Conservation (phyloP, 2,329 filamentous ascomycete genomes). For the Fusarium equiseti region DNA sequence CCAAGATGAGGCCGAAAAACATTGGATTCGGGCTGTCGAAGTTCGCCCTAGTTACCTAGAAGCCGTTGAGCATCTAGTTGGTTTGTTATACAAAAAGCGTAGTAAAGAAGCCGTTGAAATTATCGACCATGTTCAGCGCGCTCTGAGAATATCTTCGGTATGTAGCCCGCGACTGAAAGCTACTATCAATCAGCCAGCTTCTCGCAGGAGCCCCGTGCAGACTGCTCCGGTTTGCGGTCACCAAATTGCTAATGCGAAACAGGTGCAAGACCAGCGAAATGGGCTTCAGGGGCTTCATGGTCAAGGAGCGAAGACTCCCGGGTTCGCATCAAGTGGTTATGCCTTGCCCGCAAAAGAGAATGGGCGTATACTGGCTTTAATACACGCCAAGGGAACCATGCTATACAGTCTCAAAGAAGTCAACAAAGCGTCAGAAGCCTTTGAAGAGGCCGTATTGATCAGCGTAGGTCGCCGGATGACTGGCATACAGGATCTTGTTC, state of each 20-base stretch:
- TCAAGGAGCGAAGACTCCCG: slow-evolving; percentile 39
- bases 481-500: slow-evolving; percentile 83
- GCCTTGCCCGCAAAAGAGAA: slow-evolving; percentile 88
- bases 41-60: slow-evolving; percentile 90
- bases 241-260: slow-evolving; percentile 41
- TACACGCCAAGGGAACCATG: slow-evolving; percentile 99
- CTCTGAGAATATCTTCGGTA: slow-evolving; percentile 64
- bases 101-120: slow-evolving; percentile 87
- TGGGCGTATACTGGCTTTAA: slow-evolving; percentile 89
- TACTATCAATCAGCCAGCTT: slow-evolving; percentile 4
- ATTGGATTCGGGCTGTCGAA: slow-evolving; percentile 88
- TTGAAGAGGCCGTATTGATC: slow-evolving; percentile 94
- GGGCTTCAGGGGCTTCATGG: slow-evolving; percentile 22
- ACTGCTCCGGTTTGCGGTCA: slow-evolving; percentile 14
- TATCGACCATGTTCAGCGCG: slow-evolving; percentile 85
- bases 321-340: slow-evolving; percentile 71
- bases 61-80: slow-evolving; percentile 93
- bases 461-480: slow-evolving; percentile 78
- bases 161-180: slow-evolving; percentile 15
- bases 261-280: slow-evolving; percentile 44
- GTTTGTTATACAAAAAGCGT: slow-evolving; percentile 85
- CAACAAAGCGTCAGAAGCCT: slow-evolving; percentile 82
- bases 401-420: slow-evolving; percentile 91
- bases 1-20: slow-evolving; percentile 83
- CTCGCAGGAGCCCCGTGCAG: slow-evolving; percentile 23